A percentile compares a stretch with the other conserved stretches of the same genome.
These are phyloP conservation scores for Globisporangium spinosum DNA, from an alignment of 352 stramenopile genomes.

Conservation along the genomic window DNA sequence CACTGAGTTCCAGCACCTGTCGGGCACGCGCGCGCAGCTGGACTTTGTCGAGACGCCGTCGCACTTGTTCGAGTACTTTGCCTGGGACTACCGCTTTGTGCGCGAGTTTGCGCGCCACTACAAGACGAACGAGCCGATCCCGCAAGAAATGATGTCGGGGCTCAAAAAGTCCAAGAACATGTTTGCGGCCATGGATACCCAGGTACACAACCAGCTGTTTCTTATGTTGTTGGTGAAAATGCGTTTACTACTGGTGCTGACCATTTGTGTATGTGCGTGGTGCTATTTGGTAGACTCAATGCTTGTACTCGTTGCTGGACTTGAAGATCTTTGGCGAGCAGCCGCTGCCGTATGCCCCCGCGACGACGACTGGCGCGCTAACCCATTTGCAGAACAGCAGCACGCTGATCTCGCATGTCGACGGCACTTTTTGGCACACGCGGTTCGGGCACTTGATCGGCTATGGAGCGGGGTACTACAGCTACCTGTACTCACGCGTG, in stretches of 20 bases:
- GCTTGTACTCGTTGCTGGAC: conserved; percentile 79
- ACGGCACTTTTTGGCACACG: conserved; percentile 81
- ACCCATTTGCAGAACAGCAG: conserved; percentile 64
- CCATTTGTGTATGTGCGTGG: background rate
- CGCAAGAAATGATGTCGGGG: conserved; percentile 65
- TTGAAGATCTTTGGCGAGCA: conserved; percentile 66
- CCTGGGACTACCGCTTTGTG: conserved; percentile 89
- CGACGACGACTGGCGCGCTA: conserved; percentile 56
- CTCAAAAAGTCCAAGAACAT: conserved; percentile 80
- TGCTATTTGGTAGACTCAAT: conserved; percentile 51
- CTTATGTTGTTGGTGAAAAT: background rate
- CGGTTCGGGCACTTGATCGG: conserved; percentile 88
- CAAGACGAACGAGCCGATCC: conserved; percentile 74
- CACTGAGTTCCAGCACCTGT: conserved; percentile 97
- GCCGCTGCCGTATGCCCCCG: conserved; percentile 33
- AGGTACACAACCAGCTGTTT: background rate
- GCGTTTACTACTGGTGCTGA: background rate
- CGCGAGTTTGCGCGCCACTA: conserved; percentile 83
- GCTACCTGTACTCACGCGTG: conserved; percentile 89
- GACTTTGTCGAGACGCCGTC: conserved; percentile 96
- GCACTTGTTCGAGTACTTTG: conserved; percentile 98
- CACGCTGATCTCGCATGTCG: conserved; percentile 72
- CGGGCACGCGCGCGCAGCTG: conserved; percentile 89
- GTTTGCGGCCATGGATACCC: conserved; percentile 88
- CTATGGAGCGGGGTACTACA: conserved; percentile 91